phyloP scores from a whole-genome alignment of 352 stramenopile genomes.

The Phytophthora litchii region DNA sequence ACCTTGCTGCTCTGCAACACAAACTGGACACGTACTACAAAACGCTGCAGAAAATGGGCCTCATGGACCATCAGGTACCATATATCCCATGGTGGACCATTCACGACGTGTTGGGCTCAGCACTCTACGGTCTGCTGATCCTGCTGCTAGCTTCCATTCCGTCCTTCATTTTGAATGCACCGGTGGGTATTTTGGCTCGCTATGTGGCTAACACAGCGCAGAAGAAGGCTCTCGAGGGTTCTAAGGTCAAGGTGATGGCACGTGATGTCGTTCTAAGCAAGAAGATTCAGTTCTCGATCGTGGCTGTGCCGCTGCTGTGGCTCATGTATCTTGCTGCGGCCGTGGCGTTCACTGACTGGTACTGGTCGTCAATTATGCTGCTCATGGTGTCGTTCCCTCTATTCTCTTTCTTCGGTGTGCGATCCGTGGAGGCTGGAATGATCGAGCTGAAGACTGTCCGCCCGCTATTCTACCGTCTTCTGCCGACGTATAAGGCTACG shows the following conservation, averaged over 20 bases:
- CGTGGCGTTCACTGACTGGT: slow-evolving; percentile 84
- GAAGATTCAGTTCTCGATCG: slow-evolving; percentile 94
- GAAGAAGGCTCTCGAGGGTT: slow-evolving; percentile 85
- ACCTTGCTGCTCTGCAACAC: slow-evolving; percentile 65
- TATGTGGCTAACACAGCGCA: slow-evolving; percentile 77
- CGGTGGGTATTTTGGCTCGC: slow-evolving; percentile 87
- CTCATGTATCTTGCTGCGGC: slow-evolving; percentile 86
- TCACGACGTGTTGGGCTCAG: slow-evolving; percentile 89
- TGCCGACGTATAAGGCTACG: slow-evolving; percentile 78
- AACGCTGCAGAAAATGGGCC: slow-evolving; percentile 84
- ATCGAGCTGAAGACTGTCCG: slow-evolving; percentile 89
- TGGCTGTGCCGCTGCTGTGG: slow-evolving; percentile 90
- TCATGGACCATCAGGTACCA: slow-evolving; percentile 92
- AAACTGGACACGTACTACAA: slow-evolving; percentile 89
- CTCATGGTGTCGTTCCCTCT: slow-evolving; percentile 83
- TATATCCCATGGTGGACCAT: slow-evolving; percentile 90
- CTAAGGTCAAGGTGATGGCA: slow-evolving; percentile 91
- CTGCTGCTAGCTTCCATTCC: slow-evolving; percentile 91
- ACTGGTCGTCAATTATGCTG: slow-evolving; percentile 84
- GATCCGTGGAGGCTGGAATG: slow-evolving; percentile 86
- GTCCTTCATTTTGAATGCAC: slow-evolving; percentile 91
- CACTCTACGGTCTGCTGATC: slow-evolving; percentile 84
- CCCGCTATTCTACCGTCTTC: slow-evolving; percentile 80
- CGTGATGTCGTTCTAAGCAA: slow-evolving; percentile 92
- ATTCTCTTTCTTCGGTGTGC: slow-evolving; percentile 90